phyloP scores from a whole-genome alignment of 139 green algal genomes.

The Tetradesmus obliquus region DNA sequence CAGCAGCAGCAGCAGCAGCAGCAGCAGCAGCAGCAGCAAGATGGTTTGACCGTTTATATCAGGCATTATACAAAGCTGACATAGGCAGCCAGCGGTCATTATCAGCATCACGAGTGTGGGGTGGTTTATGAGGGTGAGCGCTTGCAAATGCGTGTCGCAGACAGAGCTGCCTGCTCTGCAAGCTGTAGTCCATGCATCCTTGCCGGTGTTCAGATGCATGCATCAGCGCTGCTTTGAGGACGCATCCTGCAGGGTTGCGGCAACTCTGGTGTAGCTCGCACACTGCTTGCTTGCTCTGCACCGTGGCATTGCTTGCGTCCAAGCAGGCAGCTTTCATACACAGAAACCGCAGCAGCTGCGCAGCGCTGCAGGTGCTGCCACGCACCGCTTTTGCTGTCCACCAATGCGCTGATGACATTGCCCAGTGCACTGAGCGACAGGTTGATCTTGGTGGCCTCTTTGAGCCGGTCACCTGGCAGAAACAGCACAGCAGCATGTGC shows the following conservation, averaged over 20 bases:
- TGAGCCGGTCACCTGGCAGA: constrained; percentile 70
- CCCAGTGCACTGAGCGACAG: constrained; percentile 69
- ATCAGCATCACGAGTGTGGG: too few species aligned
- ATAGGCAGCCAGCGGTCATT: too few species aligned
- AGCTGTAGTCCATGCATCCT: neutral
- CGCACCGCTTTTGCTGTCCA: constrained; percentile 72
- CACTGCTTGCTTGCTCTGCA: neutral
- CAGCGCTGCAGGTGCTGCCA: neutral
- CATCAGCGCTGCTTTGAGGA: neutral
- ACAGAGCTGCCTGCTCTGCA: neutral
- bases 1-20: neutral
- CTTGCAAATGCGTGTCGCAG: too few species aligned
- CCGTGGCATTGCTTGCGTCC: neutral
- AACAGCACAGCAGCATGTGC: constrained; percentile 15
- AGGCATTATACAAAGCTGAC: too few species aligned
- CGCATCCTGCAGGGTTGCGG: neutral
- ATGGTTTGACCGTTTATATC: neutral
- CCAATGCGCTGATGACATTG: constrained; percentile 82
- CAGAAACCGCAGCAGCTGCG: neutral
- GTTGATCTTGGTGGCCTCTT: constrained; percentile 87
- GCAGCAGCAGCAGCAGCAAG: neutral
- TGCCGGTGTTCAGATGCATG: neutral
- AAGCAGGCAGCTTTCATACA: neutral
- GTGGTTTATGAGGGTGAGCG: too few species aligned
- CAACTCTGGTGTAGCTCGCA: neutral